Conservation (phyloP, 257 asterid species). For the Thymus quinquecostatus region DNA sequence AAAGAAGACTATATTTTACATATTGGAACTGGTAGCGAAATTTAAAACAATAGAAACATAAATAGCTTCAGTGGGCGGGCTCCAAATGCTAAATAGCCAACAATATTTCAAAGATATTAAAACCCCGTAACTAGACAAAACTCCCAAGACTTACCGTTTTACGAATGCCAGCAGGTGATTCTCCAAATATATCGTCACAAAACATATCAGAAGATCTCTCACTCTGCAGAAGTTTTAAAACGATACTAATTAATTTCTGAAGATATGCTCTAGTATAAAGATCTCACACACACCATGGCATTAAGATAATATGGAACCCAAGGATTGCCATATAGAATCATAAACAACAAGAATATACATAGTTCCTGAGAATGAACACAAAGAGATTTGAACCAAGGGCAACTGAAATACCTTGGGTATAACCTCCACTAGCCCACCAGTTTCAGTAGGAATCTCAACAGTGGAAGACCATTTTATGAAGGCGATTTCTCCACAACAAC, state of each 20-base stretch:
- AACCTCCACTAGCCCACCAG: slow-evolving; percentile 93
- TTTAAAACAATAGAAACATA: not conserved
- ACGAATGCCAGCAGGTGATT: slow-evolving; percentile 84
- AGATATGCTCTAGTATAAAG: slow-evolving; percentile 24
- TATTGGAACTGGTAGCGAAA: not conserved
- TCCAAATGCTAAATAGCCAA: not conserved
- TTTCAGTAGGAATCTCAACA: slow-evolving; percentile 52
- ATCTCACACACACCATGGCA: no score
- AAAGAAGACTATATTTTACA: not conserved
- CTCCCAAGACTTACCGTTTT: slow-evolving; percentile 55
- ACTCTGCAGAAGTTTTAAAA: slow-evolving; percentile 58
- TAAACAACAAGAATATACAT: not conserved
- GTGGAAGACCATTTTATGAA: slow-evolving; percentile 57
- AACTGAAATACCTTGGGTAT: slow-evolving; percentile 74
- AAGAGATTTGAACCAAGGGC: slow-evolving; percentile 6
- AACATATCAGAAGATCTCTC: slow-evolving; percentile 83
- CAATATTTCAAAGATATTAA: no score
- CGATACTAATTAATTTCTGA: slow-evolving; percentile 24
- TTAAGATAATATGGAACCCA: no score
- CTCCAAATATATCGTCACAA: slow-evolving; percentile 95
- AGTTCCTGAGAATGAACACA: not conserved
- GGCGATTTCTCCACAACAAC: slow-evolving; percentile 90
- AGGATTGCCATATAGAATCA: no score
- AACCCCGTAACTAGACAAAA: no score
- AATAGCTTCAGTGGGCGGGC: not conserved